These are phyloP conservation scores for Simplicillium aogashimaense DNA, from an alignment of 2,329 filamentous ascomycete genomes.

Conservation along the genomic window DNA sequence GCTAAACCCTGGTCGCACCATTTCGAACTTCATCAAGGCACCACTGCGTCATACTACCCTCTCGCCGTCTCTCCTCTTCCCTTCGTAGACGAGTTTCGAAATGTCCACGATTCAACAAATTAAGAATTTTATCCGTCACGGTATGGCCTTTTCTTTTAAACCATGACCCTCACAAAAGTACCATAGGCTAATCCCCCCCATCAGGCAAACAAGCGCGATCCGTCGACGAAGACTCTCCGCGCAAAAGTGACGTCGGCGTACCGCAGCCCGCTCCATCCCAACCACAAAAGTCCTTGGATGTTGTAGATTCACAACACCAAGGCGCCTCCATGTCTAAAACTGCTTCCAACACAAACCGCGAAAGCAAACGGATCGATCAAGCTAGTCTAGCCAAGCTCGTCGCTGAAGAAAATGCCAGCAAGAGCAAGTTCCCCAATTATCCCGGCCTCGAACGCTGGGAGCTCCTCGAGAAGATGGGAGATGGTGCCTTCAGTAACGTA, in stretches of 20 bases:
- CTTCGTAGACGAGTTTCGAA: no score
- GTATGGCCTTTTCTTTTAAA: conserved; percentile 26
- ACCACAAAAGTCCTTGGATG: conserved; percentile 48
- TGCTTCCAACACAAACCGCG: conserved; percentile 22
- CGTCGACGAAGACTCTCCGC: conserved; percentile 40
- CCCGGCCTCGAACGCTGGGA: conserved; percentile 54
- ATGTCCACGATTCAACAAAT: conserved; percentile 83
- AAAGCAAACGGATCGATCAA: conserved; percentile 37
- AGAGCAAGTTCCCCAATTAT: conserved; percentile 67
- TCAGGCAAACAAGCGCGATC: conserved; percentile 79
- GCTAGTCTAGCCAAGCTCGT: conserved; percentile 76
- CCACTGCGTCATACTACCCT: conserved; percentile 3
- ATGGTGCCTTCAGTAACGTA: conserved; percentile 94
- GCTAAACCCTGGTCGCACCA: no score
- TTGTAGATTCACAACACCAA: conserved; percentile 41
- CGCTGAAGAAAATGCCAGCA: conserved; percentile 81
- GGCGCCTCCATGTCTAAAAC: conserved; percentile 55
- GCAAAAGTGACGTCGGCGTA: conserved; percentile 47
- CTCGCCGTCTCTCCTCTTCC: no score
- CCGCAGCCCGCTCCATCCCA: conserved; percentile 36
- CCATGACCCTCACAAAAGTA: conserved; percentile 1
- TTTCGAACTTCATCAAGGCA: not conserved
- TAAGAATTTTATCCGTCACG: conserved; percentile 97
- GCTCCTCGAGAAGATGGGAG: conserved; percentile 93
- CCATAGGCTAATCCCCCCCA: conserved; percentile 3